Evolutionary conservation across 371 early-diverging fungal genomes (phyloP).

Genomic region (Choanephora cucurbitarum): DNA sequence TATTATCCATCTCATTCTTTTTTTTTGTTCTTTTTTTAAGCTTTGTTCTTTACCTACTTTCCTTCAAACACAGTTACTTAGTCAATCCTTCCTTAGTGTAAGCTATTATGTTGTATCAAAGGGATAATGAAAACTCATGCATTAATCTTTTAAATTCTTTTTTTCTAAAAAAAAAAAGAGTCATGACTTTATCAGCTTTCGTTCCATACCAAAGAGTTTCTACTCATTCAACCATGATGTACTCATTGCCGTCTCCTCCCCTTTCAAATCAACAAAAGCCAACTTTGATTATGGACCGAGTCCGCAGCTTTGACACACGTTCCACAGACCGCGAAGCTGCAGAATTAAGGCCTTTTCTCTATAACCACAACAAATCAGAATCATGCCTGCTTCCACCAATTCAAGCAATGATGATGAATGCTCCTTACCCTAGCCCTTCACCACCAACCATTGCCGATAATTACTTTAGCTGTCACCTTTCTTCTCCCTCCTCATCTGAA

Average conservation of each 20-base stretch:
- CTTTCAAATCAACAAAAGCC: neutral
- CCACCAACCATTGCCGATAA: conserved; percentile 14
- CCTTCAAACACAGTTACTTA: neutral
- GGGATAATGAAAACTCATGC: neutral
- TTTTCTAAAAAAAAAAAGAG: too few relatives aligned
- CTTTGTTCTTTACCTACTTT: neutral
- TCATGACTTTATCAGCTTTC: neutral
- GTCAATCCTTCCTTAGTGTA: too few relatives aligned
- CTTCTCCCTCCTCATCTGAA: conserved; percentile 18
- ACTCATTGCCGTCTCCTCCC: neutral
- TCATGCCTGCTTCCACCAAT: conserved; percentile 33
- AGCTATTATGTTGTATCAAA: too few relatives aligned
- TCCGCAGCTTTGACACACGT: conserved; percentile 22
- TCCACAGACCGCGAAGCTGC: conserved; percentile 15
- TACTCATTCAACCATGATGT: neutral
- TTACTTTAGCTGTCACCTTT: conserved; percentile 6
- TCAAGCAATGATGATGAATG: conserved; percentile 25
- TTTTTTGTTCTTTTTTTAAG: neutral
- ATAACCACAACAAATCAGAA: conserved; percentile 10
- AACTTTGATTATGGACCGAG: conserved; percentile 21
- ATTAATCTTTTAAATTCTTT: neutral
- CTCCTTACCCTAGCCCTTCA: conserved; percentile 28
- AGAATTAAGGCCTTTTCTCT: conserved; percentile 23
- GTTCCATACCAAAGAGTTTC: neutral
- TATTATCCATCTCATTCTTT: neutral